Base-by-base conservation (phyloP, 495 filamentous ascomycete genomes). In the Penicillium tannophilum region DNA sequence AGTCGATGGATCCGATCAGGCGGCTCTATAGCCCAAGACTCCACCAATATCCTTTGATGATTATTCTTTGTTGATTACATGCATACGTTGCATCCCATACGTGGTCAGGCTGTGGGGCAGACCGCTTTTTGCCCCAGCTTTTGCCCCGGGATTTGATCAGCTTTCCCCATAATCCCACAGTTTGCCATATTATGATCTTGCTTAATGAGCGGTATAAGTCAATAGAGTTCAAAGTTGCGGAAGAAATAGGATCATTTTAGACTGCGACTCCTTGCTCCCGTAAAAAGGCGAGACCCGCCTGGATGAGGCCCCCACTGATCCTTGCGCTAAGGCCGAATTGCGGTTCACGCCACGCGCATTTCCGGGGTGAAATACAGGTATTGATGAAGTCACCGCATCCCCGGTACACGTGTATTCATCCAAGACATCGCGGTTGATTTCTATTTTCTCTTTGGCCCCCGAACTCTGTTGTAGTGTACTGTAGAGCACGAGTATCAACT, bases 91-190 rank as follows among this genome's bases (percentile, higher is more conserved):
- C n/a, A 44, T 4, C 9, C 43, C 19, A 10, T 36, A 9, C 5
- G 42, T 17, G 41, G 4, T 45, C 26, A 28, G 26, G 26, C 7
- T 45, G 43, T 8, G 43, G 19, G 43, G 5, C 19, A 46, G 43
- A 46, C 43, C 43, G 43, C 43, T 46, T 46, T 23, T 46, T 41
- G 14, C 43, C 23, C 43, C 19, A 12, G 43, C 7, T 46, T 46
- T 45, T 45, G 7, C 17, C n/a, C n/a, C 14, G 4, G 10, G 10
- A 14, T 39, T 14, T 12, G 35, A 16, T 23, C 20, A 23, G 20
- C 20, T 23, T 36, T 41, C 33, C 33, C 33, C 33, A 36, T 36
- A 36, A n/a, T 44, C 36, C 36, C 36, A 41, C n/a, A 41, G 10
- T 6, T 5, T 41, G 6, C 12, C 36, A 41, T 41, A 41, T 41